phyloP scores from a whole-genome alignment of 2,329 filamentous ascomycete species.

The Pseudonectria foliicola region DNA sequence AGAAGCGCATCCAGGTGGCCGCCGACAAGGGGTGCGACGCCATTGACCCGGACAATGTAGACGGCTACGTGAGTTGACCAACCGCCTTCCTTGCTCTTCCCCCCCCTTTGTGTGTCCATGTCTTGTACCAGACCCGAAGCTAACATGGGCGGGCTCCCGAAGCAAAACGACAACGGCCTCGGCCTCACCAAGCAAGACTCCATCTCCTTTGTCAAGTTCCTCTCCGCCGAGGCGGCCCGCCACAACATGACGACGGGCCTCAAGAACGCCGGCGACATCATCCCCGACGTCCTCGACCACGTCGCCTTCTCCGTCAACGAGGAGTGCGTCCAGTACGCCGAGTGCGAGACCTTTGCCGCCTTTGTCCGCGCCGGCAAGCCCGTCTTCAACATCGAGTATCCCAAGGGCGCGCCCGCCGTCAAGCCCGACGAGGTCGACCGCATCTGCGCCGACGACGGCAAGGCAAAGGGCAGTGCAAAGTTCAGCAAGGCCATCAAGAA shows the following conservation, averaged over 20 bases:
- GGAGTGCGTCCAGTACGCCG: conserved; percentile 54
- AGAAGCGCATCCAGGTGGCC: conserved; percentile 50
- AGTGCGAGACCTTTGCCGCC: conserved; percentile 50
- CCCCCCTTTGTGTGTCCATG: conserved; percentile 1
- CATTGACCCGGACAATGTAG: conserved; percentile 66
- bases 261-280: conserved; percentile 61
- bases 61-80: conserved; percentile 52
- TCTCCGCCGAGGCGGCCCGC: conserved; percentile 45
- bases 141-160: too few relatives aligned
- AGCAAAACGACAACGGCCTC: conserved; percentile 56
- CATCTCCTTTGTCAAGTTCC: conserved; percentile 52
- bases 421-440: conserved; percentile 24
- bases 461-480: conserved; percentile 33
- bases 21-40: conserved; percentile 57
- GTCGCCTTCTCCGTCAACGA: conserved; percentile 65
- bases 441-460: conserved; percentile 33
- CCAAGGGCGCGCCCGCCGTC: conserved; percentile 39
- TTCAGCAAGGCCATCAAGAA: conserved; percentile 63
- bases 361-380: conserved; percentile 58
- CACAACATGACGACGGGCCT: conserved; percentile 56
- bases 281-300: conserved; percentile 37
- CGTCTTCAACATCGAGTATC: conserved; percentile 69
- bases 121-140: too few relatives aligned
- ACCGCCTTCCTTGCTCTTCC: not conserved
- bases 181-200: conserved; percentile 49